phyloP scores from a whole-genome alignment of 768 basidiomycete genomes.

The Tricholomella constricta region DNA sequence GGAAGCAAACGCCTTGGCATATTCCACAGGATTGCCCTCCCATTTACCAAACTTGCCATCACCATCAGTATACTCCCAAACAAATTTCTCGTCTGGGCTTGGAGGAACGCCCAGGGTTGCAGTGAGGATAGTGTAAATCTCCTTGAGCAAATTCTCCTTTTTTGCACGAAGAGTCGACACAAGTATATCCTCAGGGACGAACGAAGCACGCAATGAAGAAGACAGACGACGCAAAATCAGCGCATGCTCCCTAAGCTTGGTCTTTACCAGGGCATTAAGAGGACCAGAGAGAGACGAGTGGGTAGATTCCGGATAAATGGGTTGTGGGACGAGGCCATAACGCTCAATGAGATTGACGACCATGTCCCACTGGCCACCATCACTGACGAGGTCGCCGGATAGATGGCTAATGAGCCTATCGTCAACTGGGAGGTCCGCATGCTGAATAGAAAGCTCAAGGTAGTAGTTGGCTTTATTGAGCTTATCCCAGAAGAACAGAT shows the following conservation, averaged over 20 bases:
- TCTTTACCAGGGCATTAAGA: constrained; percentile 80
- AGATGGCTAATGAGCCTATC: constrained; percentile 82
- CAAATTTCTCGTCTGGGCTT: constrained; percentile 65
- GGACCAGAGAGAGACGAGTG: constrained; percentile 76
- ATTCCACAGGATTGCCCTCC: constrained; percentile 82
- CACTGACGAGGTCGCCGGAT: constrained; percentile 75
- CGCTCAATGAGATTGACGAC: constrained; percentile 57
- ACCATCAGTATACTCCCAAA: constrained; percentile 88
- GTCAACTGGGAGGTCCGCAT: constrained; percentile 77
- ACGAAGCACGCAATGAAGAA: constrained; percentile 50
- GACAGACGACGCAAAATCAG: constrained; percentile 73
- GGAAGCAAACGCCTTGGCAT: constrained; percentile 66
- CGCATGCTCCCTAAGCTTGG: constrained; percentile 90
- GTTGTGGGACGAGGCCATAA: constrained; percentile 87
- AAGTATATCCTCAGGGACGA: constrained; percentile 48
- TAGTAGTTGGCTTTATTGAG: constrained; percentile 93
- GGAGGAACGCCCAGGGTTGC: constrained; percentile 89
- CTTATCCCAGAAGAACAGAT: constrained; percentile 97
- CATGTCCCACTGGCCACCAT: constrained; percentile 98
- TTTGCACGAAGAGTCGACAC: constrained; percentile 65
- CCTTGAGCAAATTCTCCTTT: constrained; percentile 84
- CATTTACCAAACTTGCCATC: constrained; percentile 75
- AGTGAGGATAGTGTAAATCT: constrained; percentile 82
- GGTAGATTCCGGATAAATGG: constrained; percentile 80
- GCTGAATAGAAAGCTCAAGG: constrained; percentile 84